Evolutionary conservation across 345 rosid species (phyloP).

Genomic region (Excoecaria agallocha): DNA sequence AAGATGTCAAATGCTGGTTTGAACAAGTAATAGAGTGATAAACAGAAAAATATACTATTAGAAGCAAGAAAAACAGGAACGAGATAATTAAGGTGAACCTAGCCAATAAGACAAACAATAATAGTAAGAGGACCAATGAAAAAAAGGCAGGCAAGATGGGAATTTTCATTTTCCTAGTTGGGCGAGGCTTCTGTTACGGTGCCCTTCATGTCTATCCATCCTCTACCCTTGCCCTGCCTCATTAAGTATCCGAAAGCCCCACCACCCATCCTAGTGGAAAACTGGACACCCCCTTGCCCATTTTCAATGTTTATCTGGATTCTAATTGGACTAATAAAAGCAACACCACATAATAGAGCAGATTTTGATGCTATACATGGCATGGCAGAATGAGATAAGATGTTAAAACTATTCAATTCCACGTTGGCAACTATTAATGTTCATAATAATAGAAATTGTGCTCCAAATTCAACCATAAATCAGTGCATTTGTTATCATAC

Average conservation of each 20-base stretch:
- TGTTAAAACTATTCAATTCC: too few relatives aligned
- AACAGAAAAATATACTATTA: background rate
- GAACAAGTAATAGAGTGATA: slow-evolving; percentile 17
- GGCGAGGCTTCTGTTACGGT: slow-evolving; percentile 3
- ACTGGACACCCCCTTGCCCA: background rate
- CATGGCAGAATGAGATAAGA: slow-evolving; percentile 4
- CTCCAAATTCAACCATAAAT: too few relatives aligned
- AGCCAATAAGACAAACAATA: slow-evolving; percentile 41
- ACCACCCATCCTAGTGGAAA: slow-evolving; percentile 9
- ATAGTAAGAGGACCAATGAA: slow-evolving; percentile 25
- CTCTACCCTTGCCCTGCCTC: background rate
- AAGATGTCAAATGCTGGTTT: slow-evolving; percentile 31
- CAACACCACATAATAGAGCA: slow-evolving; percentile 5
- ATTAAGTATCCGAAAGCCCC: background rate
- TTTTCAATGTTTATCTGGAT: slow-evolving; percentile 3
- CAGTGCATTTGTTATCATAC: too few relatives aligned
- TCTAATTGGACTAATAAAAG: slow-evolving; percentile 7
- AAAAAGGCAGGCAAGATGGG: slow-evolving; percentile 25
- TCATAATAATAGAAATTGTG: too few relatives aligned
- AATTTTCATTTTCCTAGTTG: slow-evolving; percentile 22
- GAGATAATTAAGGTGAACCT: slow-evolving; percentile 19
- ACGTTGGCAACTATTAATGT: too few relatives aligned
- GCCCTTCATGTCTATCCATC: slow-evolving; percentile 11
- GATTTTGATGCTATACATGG: slow-evolving; percentile 6
- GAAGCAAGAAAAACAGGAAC: background rate